Evolutionary conservation across 768 basidiomycete species (phyloP).

Genomic region (Russula brevipes): DNA sequence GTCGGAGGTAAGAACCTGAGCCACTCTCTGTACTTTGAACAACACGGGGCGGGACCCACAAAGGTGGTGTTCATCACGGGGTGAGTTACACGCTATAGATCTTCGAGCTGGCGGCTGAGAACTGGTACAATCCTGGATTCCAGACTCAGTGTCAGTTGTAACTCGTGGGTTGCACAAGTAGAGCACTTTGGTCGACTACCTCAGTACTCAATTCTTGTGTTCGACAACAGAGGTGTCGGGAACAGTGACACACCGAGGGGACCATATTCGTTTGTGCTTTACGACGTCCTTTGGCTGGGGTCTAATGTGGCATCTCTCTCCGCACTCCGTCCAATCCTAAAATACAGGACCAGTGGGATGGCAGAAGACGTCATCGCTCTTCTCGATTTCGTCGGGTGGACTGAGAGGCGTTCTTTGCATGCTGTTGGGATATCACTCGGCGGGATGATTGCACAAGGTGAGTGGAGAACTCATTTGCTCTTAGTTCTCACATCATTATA

Average conservation of each 20-base stretch:
- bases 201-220: constrained; percentile 61
- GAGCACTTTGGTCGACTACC: constrained; percentile 51
- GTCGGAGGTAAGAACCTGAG: constrained; percentile 48
- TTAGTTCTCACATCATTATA: neutral
- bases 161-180: constrained; percentile 62
- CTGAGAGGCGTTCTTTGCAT: constrained; percentile 51
- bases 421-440: constrained; percentile 73
- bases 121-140: too few species aligned
- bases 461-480: neutral
- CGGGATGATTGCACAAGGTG: constrained; percentile 81
- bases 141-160: constrained; percentile 59
- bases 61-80: constrained; percentile 81
- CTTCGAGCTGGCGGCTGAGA: neutral
- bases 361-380: constrained; percentile 66
- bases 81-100: constrained; percentile 26
- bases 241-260: constrained; percentile 65
- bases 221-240: constrained; percentile 83
- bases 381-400: constrained; percentile 72
- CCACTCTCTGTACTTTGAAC: constrained; percentile 75
- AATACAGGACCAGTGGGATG: constrained; percentile 63
- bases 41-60: constrained; percentile 60
- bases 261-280: constrained; percentile 60
- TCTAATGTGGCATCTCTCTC: neutral
- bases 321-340: neutral
- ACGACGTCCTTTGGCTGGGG: neutral